phyloP scores from a whole-genome alignment of 108 stramenopile species.

The Cyclostephanos invisitatus region DNA sequence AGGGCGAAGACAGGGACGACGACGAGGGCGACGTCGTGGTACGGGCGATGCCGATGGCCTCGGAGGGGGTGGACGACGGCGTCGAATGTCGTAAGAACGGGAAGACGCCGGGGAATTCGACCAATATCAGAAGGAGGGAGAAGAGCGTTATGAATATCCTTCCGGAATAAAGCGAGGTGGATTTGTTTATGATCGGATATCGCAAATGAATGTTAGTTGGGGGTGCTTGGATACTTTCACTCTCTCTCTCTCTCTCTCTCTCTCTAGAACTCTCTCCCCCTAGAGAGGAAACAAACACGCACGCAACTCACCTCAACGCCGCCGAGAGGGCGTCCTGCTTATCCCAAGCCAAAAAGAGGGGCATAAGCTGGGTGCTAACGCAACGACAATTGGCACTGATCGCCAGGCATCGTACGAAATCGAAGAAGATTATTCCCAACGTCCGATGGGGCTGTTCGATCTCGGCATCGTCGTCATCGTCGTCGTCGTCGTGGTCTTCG shows the following conservation, averaged over 20 bases:
- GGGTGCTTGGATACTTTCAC: too few species aligned
- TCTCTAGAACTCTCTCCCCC: too few species aligned
- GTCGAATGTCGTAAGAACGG: slow-evolving; percentile 25
- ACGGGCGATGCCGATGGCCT: background rate
- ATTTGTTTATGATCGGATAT: too few species aligned
- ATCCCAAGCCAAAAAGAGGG: slow-evolving; percentile 25
- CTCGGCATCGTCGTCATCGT: background rate
- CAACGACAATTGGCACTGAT: slow-evolving; percentile 34
- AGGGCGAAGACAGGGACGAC: background rate
- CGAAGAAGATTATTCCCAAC: slow-evolving; percentile 32
- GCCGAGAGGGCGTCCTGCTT: slow-evolving; percentile 35
- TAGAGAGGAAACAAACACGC: too few species aligned
- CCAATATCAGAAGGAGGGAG: slow-evolving; percentile 24
- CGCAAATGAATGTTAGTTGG: too few species aligned
- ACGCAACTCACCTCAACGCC: slow-evolving; percentile 40
- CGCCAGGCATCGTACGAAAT: slow-evolving; percentile 32
- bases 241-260: too few species aligned
- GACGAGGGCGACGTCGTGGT: background rate
- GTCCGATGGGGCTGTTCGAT: slow-evolving; percentile 39
- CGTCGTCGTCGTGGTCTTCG: too few species aligned
- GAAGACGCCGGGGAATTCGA: slow-evolving; percentile 44
- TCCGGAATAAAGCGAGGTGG: background rate
- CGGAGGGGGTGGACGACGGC: background rate
- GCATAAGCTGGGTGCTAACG: slow-evolving; percentile 37
- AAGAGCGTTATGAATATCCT: slow-evolving; percentile 42